Evolutionary conservation across 805 yeast species (phyloP).

Genomic region (Nakazawaea populi): DNA sequence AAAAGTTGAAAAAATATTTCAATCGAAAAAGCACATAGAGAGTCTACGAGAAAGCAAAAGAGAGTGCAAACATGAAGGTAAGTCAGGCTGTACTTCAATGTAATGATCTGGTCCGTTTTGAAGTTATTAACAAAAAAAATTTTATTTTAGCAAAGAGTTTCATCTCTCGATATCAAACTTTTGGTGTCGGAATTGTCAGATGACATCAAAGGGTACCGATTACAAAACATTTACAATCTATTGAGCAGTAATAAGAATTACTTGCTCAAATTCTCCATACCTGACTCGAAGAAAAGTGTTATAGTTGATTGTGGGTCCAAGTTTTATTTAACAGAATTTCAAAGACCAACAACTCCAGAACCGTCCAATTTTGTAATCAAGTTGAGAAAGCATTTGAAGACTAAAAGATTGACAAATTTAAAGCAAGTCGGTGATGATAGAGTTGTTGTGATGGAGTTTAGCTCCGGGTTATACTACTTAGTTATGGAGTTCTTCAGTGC

Average conservation of each 20-base stretch:
- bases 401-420: slow-evolving; percentile 67
- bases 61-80: slow-evolving; percentile 4
- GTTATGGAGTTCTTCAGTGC: slow-evolving; percentile 94
- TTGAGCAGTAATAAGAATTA: slow-evolving; percentile 67
- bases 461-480: slow-evolving; percentile 72
- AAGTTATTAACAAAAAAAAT: background rate
- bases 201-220: slow-evolving; percentile 55
- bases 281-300: slow-evolving; percentile 72
- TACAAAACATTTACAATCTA: slow-evolving; percentile 82
- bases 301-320: slow-evolving; percentile 86
- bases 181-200: slow-evolving; percentile 59
- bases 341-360: slow-evolving; percentile 70
- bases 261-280: slow-evolving; percentile 72
- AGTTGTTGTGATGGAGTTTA: slow-evolving; percentile 76
- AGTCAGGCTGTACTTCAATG: background rate
- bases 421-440: slow-evolving; percentile 77
- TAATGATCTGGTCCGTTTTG: too few relatives aligned
- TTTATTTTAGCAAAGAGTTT: slow-evolving; percentile 64
- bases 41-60: background rate
- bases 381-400: slow-evolving; percentile 78
- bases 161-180: slow-evolving; percentile 75
- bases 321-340: slow-evolving; percentile 71
- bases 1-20: background rate
- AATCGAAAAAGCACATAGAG: background rate
- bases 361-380: slow-evolving; percentile 87